Conservation (phyloP, 768 basidiomycete genomes). For the Baorangia bicolor region DNA sequence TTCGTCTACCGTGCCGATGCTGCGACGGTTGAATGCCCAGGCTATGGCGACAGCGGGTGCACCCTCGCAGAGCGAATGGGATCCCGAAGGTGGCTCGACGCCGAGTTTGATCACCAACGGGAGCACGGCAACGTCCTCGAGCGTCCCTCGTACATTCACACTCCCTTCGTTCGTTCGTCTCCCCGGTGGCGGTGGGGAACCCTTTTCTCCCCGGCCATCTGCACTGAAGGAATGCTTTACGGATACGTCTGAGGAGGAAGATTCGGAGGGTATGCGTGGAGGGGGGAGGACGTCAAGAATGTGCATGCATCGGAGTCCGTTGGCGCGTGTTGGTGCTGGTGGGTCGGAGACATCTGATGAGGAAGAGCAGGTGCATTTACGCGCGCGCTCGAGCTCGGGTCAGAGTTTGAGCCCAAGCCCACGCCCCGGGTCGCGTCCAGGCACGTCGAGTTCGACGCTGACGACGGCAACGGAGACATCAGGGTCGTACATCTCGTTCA, state of each 20-base stretch:
- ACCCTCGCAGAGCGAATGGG: not conserved
- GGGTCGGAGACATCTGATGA: slow-evolving; percentile 3
- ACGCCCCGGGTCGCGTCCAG: slow-evolving; percentile 13
- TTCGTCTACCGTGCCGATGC: slow-evolving; percentile 16
- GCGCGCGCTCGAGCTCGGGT: not conserved
- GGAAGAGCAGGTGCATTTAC: not conserved
- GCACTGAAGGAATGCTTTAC: slow-evolving; percentile 20
- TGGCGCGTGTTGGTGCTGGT: not conserved
- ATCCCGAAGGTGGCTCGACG: slow-evolving; percentile 11
- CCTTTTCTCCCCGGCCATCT: slow-evolving; percentile 17
- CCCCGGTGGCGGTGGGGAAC: not conserved
- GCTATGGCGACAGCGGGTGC: slow-evolving; percentile 1
- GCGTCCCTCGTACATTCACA: slow-evolving; percentile 1
- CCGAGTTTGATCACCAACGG: slow-evolving; percentile 24
- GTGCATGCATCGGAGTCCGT: slow-evolving; percentile 5
- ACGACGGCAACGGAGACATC: slow-evolving; percentile 23
- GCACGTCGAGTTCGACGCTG: slow-evolving; percentile 18
- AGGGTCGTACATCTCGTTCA: slow-evolving; percentile 23
- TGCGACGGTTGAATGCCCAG: slow-evolving; percentile 18
- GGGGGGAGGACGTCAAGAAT: not conserved
- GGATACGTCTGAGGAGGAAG: slow-evolving; percentile 20
- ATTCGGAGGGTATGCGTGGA: not conserved
- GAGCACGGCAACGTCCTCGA: slow-evolving; percentile 20
- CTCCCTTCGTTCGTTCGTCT: slow-evolving; percentile 4
- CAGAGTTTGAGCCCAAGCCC: not conserved